A percentile compares a stretch with the other conserved stretches of the same genome.
These are phyloP conservation scores for Acacia pycnantha DNA, from an alignment of 331 rosid species.

Conservation along the genomic window DNA sequence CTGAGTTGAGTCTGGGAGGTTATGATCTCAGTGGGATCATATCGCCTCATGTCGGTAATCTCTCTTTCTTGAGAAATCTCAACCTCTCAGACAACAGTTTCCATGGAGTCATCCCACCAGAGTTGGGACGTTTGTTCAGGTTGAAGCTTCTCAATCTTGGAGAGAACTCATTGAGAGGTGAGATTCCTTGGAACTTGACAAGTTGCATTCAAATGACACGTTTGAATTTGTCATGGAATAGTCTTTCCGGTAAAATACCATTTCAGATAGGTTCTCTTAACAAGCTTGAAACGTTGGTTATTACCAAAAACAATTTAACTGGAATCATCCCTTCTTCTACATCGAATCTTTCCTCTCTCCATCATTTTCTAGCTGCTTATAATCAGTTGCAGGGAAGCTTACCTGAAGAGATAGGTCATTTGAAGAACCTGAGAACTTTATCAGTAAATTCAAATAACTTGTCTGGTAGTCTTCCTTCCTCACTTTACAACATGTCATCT, in stretches of 20 bases:
- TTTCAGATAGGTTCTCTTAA: background rate
- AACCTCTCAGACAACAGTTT: conserved; percentile 24
- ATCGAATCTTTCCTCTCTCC: background rate
- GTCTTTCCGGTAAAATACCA: background rate
- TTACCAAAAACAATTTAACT: background rate
- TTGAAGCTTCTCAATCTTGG: background rate
- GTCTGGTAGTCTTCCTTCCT: conserved; percentile 21
- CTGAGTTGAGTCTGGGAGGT: background rate
- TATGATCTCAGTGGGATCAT: background rate
- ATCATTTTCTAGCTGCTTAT: background rate
- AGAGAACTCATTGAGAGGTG: background rate
- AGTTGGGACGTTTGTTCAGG: conserved; percentile 17
- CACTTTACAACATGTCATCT: conserved; percentile 33
- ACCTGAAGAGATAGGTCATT: background rate
- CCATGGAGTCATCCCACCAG: conserved; percentile 5
- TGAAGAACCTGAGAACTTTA: background rate
- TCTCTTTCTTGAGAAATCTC: conserved; percentile 3
- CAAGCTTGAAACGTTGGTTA: background rate
- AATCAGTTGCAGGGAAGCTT: background rate
- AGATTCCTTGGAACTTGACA: background rate
- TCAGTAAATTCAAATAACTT: background rate
- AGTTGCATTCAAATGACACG: background rate
- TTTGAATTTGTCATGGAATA: background rate
- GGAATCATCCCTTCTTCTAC: background rate
- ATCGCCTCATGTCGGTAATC: background rate